Evolutionary conservation across 768 basidiomycete genomes (phyloP), one percentile per base, ranked within the genome.

Genomic region (Lactifluus hygrophoroides): DNA sequence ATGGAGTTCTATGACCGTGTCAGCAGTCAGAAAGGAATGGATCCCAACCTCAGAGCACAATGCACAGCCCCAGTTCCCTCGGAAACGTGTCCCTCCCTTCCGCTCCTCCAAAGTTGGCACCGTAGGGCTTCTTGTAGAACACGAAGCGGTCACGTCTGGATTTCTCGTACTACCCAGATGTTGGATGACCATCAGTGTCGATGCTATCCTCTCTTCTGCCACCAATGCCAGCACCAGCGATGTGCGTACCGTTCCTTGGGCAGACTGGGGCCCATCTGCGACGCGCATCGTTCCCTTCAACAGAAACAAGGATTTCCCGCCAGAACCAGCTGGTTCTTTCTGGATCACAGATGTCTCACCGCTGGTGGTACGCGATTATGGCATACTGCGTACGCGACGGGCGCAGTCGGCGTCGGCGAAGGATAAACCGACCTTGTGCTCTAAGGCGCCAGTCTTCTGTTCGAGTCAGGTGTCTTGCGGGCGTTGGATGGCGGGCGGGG

Each of bases 101-200:
- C 52, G 46, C 23, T 35, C 57, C 30, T 54, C 45, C 51, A 54
- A 27, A 35, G 51, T 53, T 4, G 38, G 57, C 1, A 58, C 51
- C 14, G 44, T 58, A 9, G 57, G 38, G 1, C 51, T 58, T 11
- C 11, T 28, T n/a, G 5, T 58, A 1, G 25, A 25, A 6, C 19
- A 48, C 21, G 30, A 34, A 40, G 42, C 40, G 37, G 14, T 21
- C 5, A n/a, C 37, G 5, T n/a, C 32, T 1, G 38, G 48, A 46
- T 37, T 34, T 2, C 47, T 38, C 30, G 38, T 21, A 4, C 32
- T 34, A 2, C 27, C 38, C 10, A 44, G 40, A 11, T 57, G 48
- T 25, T 50, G 48, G 56, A 59, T 59, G 58, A 49, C 30, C 10
- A 7, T 59, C 58, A 54, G 42, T 42, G 23, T 59, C n/a, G n/a